Conservation (phyloP, 495 filamentous ascomycete genomes). For the Penicillium arizonense region DNA sequence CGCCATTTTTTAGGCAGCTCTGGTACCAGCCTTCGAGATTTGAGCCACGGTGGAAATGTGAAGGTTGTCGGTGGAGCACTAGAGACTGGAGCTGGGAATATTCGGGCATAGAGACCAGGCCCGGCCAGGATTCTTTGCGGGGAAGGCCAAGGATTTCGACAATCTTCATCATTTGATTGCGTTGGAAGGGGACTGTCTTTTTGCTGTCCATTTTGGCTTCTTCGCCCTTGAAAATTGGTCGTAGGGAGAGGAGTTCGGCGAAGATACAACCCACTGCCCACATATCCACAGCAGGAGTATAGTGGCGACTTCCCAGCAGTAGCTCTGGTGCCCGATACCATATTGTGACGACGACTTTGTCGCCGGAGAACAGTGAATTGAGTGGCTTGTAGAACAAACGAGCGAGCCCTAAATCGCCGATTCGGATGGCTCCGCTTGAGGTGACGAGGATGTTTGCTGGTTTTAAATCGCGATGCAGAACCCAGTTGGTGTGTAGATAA, state of each 20-base stretch:
- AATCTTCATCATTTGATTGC: conserved; percentile 98
- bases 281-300: conserved; percentile 93
- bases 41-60: conserved; percentile 40
- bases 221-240: conserved; percentile 97
- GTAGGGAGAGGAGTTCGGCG: conserved; percentile 84
- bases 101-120: conserved; percentile 78
- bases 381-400: conserved; percentile 92
- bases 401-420: conserved; percentile 90
- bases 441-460: conserved; percentile 99
- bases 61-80: conserved; percentile 40
- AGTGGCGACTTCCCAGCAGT: conserved; percentile 85
- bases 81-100: conserved; percentile 71
- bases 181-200: conserved; percentile 94
- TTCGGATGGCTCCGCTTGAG: conserved; percentile 80
- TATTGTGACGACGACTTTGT: conserved; percentile 98
- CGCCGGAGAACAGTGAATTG: conserved; percentile 84
- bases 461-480: conserved; percentile 94
- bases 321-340: conserved; percentile 98
- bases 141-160: conserved; percentile 93
- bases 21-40: conserved; percentile 68
- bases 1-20: conserved; percentile 56
- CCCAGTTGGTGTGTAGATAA: conserved; percentile 96
- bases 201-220: conserved; percentile 99
- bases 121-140: conserved; percentile 84
- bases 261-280: conserved; percentile 99